phyloP scores from a whole-genome alignment of 306 rosid species.

The Aeschynomene evenia region DNA sequence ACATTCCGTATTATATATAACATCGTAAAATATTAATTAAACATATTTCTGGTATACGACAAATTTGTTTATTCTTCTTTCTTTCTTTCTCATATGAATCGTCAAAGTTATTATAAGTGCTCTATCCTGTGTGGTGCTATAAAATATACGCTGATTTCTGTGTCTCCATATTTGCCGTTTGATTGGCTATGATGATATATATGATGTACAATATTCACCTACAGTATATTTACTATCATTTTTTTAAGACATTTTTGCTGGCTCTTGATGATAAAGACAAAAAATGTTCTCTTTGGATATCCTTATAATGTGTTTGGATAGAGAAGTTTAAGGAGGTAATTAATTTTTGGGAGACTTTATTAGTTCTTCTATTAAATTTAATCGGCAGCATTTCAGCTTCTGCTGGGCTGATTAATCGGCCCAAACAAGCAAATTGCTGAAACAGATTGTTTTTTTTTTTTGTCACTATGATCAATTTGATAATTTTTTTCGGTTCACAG shows the following conservation, averaged over 20 bases:
- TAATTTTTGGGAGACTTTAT: too few relatives aligned
- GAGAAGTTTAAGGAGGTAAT: too few relatives aligned
- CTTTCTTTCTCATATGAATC: too few relatives aligned
- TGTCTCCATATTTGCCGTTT: background rate
- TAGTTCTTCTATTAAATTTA: too few relatives aligned
- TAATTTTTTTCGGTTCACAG: too few relatives aligned
- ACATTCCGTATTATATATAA: too few relatives aligned
- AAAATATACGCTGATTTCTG: background rate
- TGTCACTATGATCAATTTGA: background rate
- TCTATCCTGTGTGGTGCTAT: background rate
- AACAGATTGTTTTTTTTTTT: background rate
- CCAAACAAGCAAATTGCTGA: background rate
- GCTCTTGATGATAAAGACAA: background rate
- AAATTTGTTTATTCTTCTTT: too few relatives aligned
- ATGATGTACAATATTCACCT: constrained; percentile 8
- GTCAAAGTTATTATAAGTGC: too few relatives aligned
- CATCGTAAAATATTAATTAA: too few relatives aligned
- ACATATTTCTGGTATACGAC: too few relatives aligned
- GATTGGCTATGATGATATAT: background rate
- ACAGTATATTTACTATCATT: background rate
- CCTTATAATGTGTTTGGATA: too few relatives aligned
- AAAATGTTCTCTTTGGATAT: background rate
- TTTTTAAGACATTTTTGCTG: background rate
- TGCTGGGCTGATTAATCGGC: background rate
- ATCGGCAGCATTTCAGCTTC: too few relatives aligned